phyloP scores from a whole-genome alignment of 2,329 filamentous ascomycete genomes.

The Volutella citrinella region DNA sequence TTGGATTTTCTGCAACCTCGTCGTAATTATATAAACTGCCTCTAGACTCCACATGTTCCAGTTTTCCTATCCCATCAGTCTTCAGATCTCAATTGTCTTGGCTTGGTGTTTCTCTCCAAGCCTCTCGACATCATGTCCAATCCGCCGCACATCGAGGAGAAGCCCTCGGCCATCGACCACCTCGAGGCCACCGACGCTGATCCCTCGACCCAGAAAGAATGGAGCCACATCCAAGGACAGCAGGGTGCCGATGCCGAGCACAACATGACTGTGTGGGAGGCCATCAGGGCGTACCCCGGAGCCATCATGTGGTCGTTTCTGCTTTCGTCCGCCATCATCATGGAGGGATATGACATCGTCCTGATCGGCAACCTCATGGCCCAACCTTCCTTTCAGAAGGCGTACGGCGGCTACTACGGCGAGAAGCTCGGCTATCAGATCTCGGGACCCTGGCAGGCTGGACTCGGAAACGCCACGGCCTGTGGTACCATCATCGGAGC shows the following conservation, averaged over 20 bases:
- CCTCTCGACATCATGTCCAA: too few species aligned
- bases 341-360: conserved; percentile 32
- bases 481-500: conserved; percentile 11
- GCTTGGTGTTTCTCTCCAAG: too few species aligned
- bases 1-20: too few species aligned
- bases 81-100: too few species aligned
- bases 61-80: too few species aligned
- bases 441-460: conserved; percentile 12
- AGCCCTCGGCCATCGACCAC: too few species aligned
- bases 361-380: conserved; percentile 29
- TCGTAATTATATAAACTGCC: too few species aligned
- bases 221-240: conserved; percentile 11
- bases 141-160: too few species aligned
- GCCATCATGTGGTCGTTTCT: conserved; percentile 17
- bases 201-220: conserved; percentile 9
- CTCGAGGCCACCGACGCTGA: too few species aligned
- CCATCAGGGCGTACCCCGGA: conserved; percentile 13
- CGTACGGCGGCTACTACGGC: conserved; percentile 19
- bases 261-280: conserved; percentile 12
- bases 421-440: conserved; percentile 8
- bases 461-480: conserved; percentile 5
- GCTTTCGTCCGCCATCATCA: conserved; percentile 32
- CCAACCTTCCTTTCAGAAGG: conserved; percentile 26
- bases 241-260: conserved; percentile 13
- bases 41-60: too few species aligned